A percentile compares a stretch with the other conserved stretches of the same genome.
Evolutionary conservation across 1,284 basidiomycete genomes (phyloP).

Genomic region (Tylopilus microsporus): DNA sequence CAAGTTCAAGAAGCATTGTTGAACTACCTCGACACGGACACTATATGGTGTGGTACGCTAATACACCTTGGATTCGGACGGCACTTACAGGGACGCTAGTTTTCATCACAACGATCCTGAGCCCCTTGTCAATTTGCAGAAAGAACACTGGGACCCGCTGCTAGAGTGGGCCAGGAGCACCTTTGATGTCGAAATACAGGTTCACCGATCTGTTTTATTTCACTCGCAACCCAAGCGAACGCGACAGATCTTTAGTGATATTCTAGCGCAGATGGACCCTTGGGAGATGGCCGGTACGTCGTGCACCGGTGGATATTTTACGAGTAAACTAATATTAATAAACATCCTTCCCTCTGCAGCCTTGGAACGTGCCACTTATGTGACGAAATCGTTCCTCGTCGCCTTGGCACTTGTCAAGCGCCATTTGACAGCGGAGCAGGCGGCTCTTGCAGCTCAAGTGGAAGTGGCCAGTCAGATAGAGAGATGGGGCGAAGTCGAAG

Average conservation of each 20-base stretch:
- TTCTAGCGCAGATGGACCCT: slow-evolving; percentile 62
- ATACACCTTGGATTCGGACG: not conserved
- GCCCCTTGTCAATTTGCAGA: slow-evolving; percentile 74
- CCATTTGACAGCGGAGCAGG: slow-evolving; percentile 76
- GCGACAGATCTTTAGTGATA: slow-evolving; percentile 51
- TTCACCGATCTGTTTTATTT: slow-evolving; percentile 65
- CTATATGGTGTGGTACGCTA: slow-evolving; percentile 86
- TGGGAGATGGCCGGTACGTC: slow-evolving; percentile 85
- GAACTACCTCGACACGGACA: slow-evolving; percentile 92
- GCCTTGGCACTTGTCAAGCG: slow-evolving; percentile 79
- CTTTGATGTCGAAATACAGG: slow-evolving; percentile 63
- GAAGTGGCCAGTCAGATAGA: slow-evolving; percentile 95
- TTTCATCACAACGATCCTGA: slow-evolving; percentile 80
- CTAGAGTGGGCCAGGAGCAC: slow-evolving; percentile 71
- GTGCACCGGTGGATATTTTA: not conserved
- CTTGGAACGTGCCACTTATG: slow-evolving; percentile 87
- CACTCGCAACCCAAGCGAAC: slow-evolving; percentile 68
- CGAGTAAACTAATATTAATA: not conserved
- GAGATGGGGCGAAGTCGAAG: slow-evolving; percentile 98
- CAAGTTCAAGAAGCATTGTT: slow-evolving; percentile 73
- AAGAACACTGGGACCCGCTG: slow-evolving; percentile 87
- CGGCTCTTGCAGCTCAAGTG: slow-evolving; percentile 81
- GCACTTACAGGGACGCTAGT: slow-evolving; percentile 38
- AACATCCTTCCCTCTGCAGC: slow-evolving; percentile 44
- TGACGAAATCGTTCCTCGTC: slow-evolving; percentile 90